Conservation (phyloP, 176 grass and related monocot genomes). For the Carex littledalei region DNA sequence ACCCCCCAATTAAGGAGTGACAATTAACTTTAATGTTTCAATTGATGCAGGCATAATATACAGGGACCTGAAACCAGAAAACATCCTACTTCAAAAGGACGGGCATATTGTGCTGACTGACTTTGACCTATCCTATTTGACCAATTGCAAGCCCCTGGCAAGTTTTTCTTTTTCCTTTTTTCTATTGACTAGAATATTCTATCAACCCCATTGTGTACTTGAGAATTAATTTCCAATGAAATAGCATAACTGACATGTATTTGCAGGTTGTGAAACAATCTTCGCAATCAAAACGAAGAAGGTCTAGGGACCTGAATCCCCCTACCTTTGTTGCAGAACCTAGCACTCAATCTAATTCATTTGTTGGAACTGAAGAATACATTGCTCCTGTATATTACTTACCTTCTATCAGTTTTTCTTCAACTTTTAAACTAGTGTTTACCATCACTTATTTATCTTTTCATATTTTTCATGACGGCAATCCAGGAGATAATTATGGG, state of each 20-base stretch:
- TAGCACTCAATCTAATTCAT: constrained; percentile 88
- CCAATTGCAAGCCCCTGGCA: constrained; percentile 89
- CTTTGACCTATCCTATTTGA: constrained; percentile 95
- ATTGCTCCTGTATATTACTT: constrained; percentile 79
- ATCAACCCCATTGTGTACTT: background rate
- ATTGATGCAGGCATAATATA: constrained; percentile 79
- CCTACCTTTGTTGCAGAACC: constrained; percentile 85
- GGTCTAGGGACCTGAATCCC: constrained; percentile 48
- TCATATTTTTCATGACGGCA: constrained; percentile 13
- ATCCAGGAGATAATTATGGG: constrained; percentile 88
- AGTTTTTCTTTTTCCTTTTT: constrained; percentile 12
- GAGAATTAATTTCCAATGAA: background rate
- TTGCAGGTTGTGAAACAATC: constrained; percentile 80
- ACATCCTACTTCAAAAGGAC: constrained; percentile 82
- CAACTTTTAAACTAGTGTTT: constrained; percentile 11
- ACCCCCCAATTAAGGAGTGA: background rate
- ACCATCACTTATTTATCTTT: constrained; percentile 9
- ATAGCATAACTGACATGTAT: background rate
- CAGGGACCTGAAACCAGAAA: constrained; percentile 98
- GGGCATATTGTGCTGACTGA: constrained; percentile 89
- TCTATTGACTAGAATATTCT: background rate
- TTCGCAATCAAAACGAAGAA: constrained; percentile 54
- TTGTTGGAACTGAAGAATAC: constrained; percentile 99
- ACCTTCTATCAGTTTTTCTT: constrained; percentile 14
- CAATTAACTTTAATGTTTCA: background rate